Evolutionary conservation across 176 grass and related monocot species (phyloP).

Genomic region (sorghum (Sorghum bicolor)): Sorghum_bicolor_NCBIv3 NC_012873.2:4869501-4870000

Average conservation of each 20-base stretch:
- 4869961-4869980: slow-evolving; percentile 4
- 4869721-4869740: not conserved
- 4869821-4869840: not conserved
- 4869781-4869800: not conserved
- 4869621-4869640: slow-evolving; percentile 58
- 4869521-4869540: slow-evolving; percentile 61
- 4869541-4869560: slow-evolving; percentile 89
- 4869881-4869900: not conserved
- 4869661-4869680: not conserved
- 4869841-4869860: not conserved
- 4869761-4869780: not conserved
- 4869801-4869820: not conserved
- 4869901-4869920: not conserved
- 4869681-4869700: not conserved
- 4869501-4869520: not conserved
- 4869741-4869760: not conserved
- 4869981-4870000: not conserved
- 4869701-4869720: not conserved
- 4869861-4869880: not conserved
- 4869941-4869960: not conserved
- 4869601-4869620: slow-evolving; percentile 81
- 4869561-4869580: slow-evolving; percentile 78
- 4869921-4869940: not conserved
- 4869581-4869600: slow-evolving; percentile 74
- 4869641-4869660: slow-evolving; percentile 25